Evolutionary conservation across 192 early-diverging fungal genomes (phyloP).

Genomic region (Entomortierella lignicola): DNA sequence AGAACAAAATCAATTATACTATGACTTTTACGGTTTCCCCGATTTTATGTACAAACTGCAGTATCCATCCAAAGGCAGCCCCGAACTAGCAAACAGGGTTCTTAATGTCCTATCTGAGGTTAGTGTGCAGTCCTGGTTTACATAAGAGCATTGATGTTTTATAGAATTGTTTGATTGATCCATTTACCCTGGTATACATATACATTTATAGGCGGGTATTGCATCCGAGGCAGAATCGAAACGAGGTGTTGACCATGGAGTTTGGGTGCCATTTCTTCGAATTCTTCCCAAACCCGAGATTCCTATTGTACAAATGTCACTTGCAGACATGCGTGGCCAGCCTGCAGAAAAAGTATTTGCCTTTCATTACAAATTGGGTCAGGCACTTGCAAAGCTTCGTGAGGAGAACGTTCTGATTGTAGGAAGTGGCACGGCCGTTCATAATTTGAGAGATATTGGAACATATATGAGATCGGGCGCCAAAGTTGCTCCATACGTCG

Average conservation of each 20-base stretch:
- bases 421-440: conserved; percentile 73
- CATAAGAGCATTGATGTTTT: too few relatives aligned
- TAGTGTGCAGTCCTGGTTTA: too few relatives aligned
- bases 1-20: conserved; percentile 63
- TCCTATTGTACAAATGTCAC: conserved; percentile 76
- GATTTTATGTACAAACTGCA: conserved; percentile 64
- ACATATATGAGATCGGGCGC: conserved; percentile 15
- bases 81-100: conserved; percentile 61
- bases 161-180: too few relatives aligned
- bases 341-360: conserved; percentile 63
- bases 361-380: conserved; percentile 65
- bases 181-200: too few relatives aligned
- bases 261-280: conserved; percentile 75
- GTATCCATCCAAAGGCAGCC: conserved; percentile 68
- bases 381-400: conserved; percentile 56
- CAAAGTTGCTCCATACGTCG: conserved; percentile 62
- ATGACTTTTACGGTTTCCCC: conserved; percentile 78
- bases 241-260: conserved; percentile 77
- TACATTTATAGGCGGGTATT: conserved; percentile 58
- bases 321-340: conserved; percentile 48
- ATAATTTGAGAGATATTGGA: conserved; percentile 71
- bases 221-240: conserved; percentile 57
- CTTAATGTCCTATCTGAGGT: conserved; percentile 61
- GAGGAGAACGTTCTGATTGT: conserved; percentile 73
- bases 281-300: conserved; percentile 68